phyloP scores from a whole-genome alignment of 495 filamentous ascomycete species.

The Darksidea phi region DNA sequence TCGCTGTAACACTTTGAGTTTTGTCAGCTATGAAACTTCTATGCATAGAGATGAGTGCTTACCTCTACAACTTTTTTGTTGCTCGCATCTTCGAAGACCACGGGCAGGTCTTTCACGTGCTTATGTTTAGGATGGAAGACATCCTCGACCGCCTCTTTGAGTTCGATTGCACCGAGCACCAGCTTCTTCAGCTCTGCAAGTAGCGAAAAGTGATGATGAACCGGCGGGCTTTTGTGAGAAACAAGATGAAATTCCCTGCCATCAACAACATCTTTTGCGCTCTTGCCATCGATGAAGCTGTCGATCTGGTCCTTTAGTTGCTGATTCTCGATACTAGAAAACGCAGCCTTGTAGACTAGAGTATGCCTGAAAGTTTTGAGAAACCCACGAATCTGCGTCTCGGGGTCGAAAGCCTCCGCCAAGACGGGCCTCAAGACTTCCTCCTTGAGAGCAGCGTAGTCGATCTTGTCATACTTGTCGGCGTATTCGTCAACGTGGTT shows the following conservation, averaged over 20 bases:
- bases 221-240: slow-evolving; percentile 24
- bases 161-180: slow-evolving; percentile 8
- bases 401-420: slow-evolving; percentile 31
- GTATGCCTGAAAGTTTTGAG: slow-evolving; percentile 30
- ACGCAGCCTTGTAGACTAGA: slow-evolving; percentile 22
- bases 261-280: slow-evolving; percentile 21
- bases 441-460: slow-evolving; percentile 28
- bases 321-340: slow-evolving; percentile 22
- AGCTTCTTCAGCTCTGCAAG: slow-evolving; percentile 26
- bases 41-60: neutral
- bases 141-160: slow-evolving; percentile 22
- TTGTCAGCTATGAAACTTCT: neutral
- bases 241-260: slow-evolving; percentile 21
- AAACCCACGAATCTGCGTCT: slow-evolving; percentile 36
- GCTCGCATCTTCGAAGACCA: slow-evolving; percentile 27
- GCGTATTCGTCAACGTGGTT: slow-evolving; percentile 25
- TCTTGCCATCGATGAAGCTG: slow-evolving; percentile 26
- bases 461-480: slow-evolving; percentile 19
- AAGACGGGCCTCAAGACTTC: slow-evolving; percentile 34
- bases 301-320: slow-evolving; percentile 31
- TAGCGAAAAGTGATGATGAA: slow-evolving; percentile 35
- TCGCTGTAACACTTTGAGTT: slow-evolving; percentile 29
- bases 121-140: slow-evolving; percentile 23
- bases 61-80: slow-evolving; percentile 33
- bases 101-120: slow-evolving; percentile 30